Evolutionary conservation across 225 moss, liverwort and hornwort species (phyloP), one percentile per base, ranked within the genome.

Genomic region (Pseudisothecium myosuroides): DNA sequence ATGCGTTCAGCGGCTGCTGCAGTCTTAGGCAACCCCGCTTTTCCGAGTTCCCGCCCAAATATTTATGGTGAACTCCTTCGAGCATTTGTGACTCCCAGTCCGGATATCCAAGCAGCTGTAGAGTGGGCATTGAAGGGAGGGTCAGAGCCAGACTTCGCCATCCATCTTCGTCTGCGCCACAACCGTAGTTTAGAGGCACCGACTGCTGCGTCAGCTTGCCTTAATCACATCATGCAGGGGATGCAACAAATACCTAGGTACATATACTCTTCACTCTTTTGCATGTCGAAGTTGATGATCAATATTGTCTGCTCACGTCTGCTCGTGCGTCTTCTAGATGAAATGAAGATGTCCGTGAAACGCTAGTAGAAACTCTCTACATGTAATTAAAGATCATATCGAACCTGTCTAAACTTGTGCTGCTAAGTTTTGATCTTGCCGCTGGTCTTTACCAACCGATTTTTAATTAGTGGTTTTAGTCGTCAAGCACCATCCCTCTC

Each of bases 141-240:
- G 6, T 29, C 93, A 41, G 92, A 92, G 58, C 96, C 96, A 12
- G 95, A 94, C 64, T 90, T 97, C 72, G 87, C 96, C 68, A 56
- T 97, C 88, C 96, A 97, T 88, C 93, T 97, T 49, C 95, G 96
- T 39, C 89, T 97, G 90, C 94, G 94, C 50, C 92, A 96, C 43
- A 95, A 96, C 72, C 74, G 64, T 59, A 93, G 90, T 64, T 83
- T 82, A 55, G 87, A 87, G 83, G 92, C 86, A 34, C 92, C 91
- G 27, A 87, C 79, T 37, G 96, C 94, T 78, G 94, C 93, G 36
- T 91, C 91, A 86, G 69, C 82, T 88, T 95, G 95, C 80, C 92
- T 94, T 61, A 74, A 32, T 50, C 88, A 80, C 75, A 86, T 90
- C 88, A 74, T 88, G 34, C 87, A 90, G 81, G 85, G 56, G 68